phyloP scores from a whole-genome alignment of 73 alveolate genomes.

The Paramecium caudatum region DNA sequence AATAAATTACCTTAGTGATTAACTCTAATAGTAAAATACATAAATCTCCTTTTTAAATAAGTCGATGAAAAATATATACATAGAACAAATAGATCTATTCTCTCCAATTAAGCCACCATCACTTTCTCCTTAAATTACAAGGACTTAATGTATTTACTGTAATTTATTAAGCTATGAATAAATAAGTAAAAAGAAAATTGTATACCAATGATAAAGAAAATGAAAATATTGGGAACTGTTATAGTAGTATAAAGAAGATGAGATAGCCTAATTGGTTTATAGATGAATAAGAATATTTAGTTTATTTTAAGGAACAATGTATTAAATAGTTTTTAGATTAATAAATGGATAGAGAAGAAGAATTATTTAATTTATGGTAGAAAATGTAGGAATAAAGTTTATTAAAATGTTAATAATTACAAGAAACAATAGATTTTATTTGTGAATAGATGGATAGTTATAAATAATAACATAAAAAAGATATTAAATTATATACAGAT shows the following conservation, averaged over 20 bases:
- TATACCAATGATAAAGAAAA: conserved; percentile 32
- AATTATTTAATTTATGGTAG: not conserved
- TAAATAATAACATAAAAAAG: conserved; percentile 16
- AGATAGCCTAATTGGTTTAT: not conserved
- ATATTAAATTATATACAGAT: conserved; percentile 4
- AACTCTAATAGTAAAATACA: not conserved
- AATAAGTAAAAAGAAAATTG: not conserved
- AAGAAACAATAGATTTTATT: not conserved
- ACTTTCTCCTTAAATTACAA: not conserved
- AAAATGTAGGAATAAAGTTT: conserved; percentile 14
- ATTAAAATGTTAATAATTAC: not conserved
- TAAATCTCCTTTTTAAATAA: conserved; percentile 39
- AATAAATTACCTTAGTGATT: not conserved
- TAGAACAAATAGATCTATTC: conserved; percentile 21
- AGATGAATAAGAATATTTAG: conserved; percentile 12
- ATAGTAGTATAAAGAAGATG: conserved; percentile 19
- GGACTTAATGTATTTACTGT: not conserved
- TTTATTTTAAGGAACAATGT: conserved; percentile 29
- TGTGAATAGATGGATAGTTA: not conserved
- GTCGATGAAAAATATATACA: not conserved
- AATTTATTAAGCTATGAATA: not conserved
- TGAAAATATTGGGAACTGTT: not conserved
- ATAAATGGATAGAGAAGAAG: conserved; percentile 25
- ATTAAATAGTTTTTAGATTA: conserved; percentile 33
- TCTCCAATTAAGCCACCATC: conserved; percentile 37